Evolutionary conservation across 371 early-diverging fungal genomes (phyloP).

Genomic region (Mucor plumbeus): DNA sequence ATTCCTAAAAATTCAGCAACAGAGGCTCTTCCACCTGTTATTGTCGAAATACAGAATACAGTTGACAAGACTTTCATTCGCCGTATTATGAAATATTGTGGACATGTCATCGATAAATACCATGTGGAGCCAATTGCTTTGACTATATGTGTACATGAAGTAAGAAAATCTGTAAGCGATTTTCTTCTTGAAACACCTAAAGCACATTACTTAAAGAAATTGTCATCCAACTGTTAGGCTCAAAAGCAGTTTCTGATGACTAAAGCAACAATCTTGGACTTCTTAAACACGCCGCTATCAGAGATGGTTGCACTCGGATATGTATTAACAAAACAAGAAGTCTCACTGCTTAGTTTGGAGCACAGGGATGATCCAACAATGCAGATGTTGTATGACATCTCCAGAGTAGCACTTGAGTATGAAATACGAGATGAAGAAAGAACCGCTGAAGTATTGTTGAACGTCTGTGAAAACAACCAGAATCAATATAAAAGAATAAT

Average conservation of each 20-base stretch:
- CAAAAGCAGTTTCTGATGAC: too few relatives aligned
- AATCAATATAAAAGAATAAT: slow-evolving; percentile 23
- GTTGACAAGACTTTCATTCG: slow-evolving; percentile 33
- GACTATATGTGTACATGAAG: too few relatives aligned
- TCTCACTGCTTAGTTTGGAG: slow-evolving; percentile 23
- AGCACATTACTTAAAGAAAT: slow-evolving; percentile 9
- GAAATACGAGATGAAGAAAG: slow-evolving; percentile 23
- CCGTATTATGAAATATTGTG: slow-evolving; percentile 38
- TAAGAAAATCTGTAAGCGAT: slow-evolving; percentile 11
- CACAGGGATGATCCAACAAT: slow-evolving; percentile 25
- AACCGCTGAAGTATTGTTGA: slow-evolving; percentile 16
- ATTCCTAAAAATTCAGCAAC: too few relatives aligned
- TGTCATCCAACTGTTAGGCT: too few relatives aligned
- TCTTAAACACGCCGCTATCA: slow-evolving; percentile 17
- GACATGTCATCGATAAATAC: slow-evolving; percentile 20
- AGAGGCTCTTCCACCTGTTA: slow-evolving; percentile 20
- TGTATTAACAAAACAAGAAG: slow-evolving; percentile 22
- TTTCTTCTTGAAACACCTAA: slow-evolving; percentile 18
- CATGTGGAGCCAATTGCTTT: too few relatives aligned
- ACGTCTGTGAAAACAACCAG: slow-evolving; percentile 19
- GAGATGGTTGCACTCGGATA: slow-evolving; percentile 24
- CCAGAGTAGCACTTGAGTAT: slow-evolving; percentile 22
- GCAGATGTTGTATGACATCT: slow-evolving; percentile 19
- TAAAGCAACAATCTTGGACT: neutral
- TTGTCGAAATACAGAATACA: slow-evolving; percentile 21